Percentiles rank a stretch among this genome's conserved stretches.
Conservation (phyloP, 371 early-diverging fungal species). For the Batkoa obscura region DNA sequence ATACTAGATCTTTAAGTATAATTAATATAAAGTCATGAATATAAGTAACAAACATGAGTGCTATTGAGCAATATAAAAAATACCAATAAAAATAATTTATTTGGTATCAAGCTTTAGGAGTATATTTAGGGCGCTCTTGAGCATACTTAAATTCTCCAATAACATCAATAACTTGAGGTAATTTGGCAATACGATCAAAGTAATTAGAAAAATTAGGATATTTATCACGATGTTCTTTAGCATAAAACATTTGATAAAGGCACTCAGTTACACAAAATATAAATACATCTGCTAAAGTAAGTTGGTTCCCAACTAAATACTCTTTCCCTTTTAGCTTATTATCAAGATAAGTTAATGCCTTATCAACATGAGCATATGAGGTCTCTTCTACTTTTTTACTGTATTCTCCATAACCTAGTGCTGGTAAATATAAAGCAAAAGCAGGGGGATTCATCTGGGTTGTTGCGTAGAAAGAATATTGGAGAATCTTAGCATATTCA, state of each 20-base stretch:
- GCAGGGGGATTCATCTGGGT: slow-evolving; percentile 25
- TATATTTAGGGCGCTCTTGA: neutral
- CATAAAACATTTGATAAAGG: neutral
- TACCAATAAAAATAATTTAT: no score
- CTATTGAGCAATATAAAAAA: no score
- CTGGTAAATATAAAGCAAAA: slow-evolving; percentile 42
- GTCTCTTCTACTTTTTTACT: no score
- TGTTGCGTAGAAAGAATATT: slow-evolving; percentile 58
- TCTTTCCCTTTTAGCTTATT: slow-evolving; percentile 55
- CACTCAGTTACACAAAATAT: neutral
- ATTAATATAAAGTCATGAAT: no score
- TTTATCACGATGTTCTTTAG: neutral
- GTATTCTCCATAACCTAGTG: no score
- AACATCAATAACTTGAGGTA: neutral
- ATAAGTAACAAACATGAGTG: no score
- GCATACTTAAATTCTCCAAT: neutral
- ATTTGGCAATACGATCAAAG: neutral
- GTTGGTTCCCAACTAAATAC: slow-evolving; percentile 75
- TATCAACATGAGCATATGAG: no score
- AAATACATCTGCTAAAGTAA: slow-evolving; percentile 75
- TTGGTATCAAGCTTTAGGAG: no score
- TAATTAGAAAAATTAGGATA: slow-evolving; percentile 39
- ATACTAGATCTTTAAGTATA: no score
- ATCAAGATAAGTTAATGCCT: no score
- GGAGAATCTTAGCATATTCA: slow-evolving; percentile 59